Evolutionary conservation across 2,329 filamentous ascomycete species (phyloP).

Genomic region (Alternaria infectoria): DNA sequence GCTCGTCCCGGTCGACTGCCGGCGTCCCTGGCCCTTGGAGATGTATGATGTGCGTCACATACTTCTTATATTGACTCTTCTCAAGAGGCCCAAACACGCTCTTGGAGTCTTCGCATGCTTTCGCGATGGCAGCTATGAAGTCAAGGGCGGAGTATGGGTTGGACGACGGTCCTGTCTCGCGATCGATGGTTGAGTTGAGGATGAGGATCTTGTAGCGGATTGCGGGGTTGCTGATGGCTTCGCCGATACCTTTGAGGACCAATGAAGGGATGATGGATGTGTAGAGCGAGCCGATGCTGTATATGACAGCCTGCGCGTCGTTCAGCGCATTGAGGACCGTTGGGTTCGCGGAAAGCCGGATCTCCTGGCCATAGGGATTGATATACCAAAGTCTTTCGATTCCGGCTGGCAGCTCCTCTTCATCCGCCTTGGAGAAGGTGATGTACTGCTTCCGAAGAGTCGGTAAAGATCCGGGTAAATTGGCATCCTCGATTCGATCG

Average conservation of each 20-base stretch:
- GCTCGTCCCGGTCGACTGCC: slow-evolving; percentile 68
- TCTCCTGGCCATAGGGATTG: slow-evolving; percentile 97
- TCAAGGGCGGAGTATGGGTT: slow-evolving; percentile 75
- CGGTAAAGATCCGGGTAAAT: slow-evolving; percentile 80
- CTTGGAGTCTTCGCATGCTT: slow-evolving; percentile 66
- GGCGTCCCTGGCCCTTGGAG: slow-evolving; percentile 75
- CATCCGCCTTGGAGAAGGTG: slow-evolving; percentile 74
- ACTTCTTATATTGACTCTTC: slow-evolving; percentile 63
- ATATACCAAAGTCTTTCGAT: slow-evolving; percentile 95
- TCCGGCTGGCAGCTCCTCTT: slow-evolving; percentile 76
- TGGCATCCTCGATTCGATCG: slow-evolving; percentile 78
- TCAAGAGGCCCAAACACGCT: slow-evolving; percentile 13
- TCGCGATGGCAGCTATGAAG: slow-evolving; percentile 80
- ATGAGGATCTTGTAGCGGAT: slow-evolving; percentile 79
- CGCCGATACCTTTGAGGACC: slow-evolving; percentile 76
- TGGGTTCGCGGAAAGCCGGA: slow-evolving; percentile 81
- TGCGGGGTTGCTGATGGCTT: slow-evolving; percentile 61
- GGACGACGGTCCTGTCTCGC: slow-evolving; percentile 78
- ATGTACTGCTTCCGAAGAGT: slow-evolving; percentile 82
- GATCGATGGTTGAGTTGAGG: slow-evolving; percentile 81
- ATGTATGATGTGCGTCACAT: slow-evolving; percentile 85
- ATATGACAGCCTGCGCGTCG: slow-evolving; percentile 73
- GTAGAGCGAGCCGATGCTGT: slow-evolving; percentile 93
- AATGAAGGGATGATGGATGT: slow-evolving; percentile 86
- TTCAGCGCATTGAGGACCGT: slow-evolving; percentile 74